phyloP scores from a whole-genome alignment of 2,329 filamentous ascomycete species.

The Neonectria hederae region DNA sequence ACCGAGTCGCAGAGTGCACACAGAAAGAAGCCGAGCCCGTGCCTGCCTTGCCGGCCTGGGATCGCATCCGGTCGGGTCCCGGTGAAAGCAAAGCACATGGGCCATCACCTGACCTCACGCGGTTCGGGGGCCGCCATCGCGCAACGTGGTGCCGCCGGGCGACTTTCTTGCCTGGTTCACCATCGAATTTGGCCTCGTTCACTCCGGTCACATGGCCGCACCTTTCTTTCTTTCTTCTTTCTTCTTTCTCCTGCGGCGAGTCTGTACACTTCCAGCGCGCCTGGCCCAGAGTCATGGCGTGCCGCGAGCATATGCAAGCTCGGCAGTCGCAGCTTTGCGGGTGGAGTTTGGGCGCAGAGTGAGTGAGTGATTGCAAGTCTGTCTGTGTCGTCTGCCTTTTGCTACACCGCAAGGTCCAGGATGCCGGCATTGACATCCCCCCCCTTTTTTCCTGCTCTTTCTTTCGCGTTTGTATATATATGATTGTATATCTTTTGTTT shows the following conservation, averaged over 20 bases:
- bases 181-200: not conserved
- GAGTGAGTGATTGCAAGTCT: not conserved
- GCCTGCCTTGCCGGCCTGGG: not conserved
- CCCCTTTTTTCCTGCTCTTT: not conserved
- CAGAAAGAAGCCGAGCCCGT: not conserved
- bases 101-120: slow-evolving; percentile 30
- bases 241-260: no score
- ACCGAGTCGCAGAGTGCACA: no score
- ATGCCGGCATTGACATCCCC: not conserved
- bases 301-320: not conserved
- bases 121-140: slow-evolving; percentile 18
- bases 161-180: not conserved
- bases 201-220: slow-evolving; percentile 13
- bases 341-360: not conserved
- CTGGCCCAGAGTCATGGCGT: not conserved
- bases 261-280: no score
- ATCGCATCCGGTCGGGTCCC: not conserved
- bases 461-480: not conserved
- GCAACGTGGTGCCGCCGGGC: slow-evolving; percentile 17
- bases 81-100: not conserved
- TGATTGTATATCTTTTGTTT: not conserved
- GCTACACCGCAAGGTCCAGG: slow-evolving; percentile 1
- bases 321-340: not conserved
- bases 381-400: no score
- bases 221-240: not conserved